A percentile compares a stretch with the other conserved stretches of the same genome.
These are phyloP conservation scores for Monosporascus sp. DNA, from an alignment of 2,329 filamentous ascomycete species.

Conservation along the genomic window DNA sequence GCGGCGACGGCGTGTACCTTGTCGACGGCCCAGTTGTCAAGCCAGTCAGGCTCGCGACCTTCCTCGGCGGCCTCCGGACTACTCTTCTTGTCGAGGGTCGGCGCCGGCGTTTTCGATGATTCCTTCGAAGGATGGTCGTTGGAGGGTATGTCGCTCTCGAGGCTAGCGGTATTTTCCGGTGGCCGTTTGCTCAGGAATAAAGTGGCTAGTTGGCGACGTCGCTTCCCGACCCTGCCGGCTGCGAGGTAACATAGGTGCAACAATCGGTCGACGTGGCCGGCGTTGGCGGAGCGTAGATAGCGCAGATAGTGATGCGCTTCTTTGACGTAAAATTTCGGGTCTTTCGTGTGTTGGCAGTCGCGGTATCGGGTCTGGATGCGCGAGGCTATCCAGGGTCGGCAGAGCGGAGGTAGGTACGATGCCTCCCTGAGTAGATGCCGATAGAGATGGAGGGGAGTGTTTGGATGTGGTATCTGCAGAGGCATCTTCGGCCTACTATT, in stretches of 20 bases:
- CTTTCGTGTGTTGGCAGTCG: conserved; percentile 25
- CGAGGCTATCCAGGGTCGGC: conserved; percentile 37
- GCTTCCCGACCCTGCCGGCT: conserved; percentile 49
- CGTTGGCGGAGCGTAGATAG: conserved; percentile 47
- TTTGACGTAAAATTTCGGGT: conserved; percentile 26
- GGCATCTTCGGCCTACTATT: conserved; percentile 20
- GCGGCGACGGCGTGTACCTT: conserved; percentile 38
- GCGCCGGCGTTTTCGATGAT: neutral
- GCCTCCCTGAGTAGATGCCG: conserved; percentile 56
- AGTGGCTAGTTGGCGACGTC: conserved; percentile 42
- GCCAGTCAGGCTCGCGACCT: conserved; percentile 30
- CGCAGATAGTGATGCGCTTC: conserved; percentile 40
- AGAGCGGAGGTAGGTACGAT: conserved; percentile 52
- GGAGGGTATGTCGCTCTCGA: conserved; percentile 26
- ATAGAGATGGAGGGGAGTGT: conserved; percentile 42
- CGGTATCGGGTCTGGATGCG: conserved; percentile 44
- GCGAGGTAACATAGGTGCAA: conserved; percentile 40
- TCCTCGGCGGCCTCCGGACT: neutral
- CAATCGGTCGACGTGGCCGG: conserved; percentile 44
- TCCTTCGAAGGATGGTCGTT: no score
- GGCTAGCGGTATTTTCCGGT: conserved; percentile 34
- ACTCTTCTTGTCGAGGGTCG: neutral
- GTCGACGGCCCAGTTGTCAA: conserved; percentile 43
- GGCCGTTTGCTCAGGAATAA: conserved; percentile 32
- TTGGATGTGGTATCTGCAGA: conserved; percentile 29